Base-by-base conservation (phyloP, 805 yeast genomes). In the Huiozyma sinensis region DNA sequence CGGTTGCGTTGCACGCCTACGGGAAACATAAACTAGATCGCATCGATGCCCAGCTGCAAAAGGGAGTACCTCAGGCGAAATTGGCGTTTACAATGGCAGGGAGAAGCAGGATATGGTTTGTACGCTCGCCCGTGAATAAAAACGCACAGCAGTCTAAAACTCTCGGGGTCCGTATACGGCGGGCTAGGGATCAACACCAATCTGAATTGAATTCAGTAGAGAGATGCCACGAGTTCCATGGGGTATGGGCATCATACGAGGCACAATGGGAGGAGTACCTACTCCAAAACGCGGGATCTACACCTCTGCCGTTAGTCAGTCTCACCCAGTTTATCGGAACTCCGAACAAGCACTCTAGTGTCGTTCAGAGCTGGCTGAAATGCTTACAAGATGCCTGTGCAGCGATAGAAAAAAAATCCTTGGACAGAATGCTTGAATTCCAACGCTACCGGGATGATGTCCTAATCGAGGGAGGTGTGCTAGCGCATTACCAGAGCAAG, bases 261-360 rank as follows among this genome's bases (percentile, higher is more conserved):
- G 63, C 62, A 10, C 38, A 46, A 4, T 62, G 66, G 66, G 66
- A 62, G 43, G 48, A 54, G 17, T 43, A 38, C 27, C 32, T 58
- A 11, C 33, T 8, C 33, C 10, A n/a, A 12, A 11, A 34, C 27
- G 9, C 3, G 13, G 34, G n/a, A n/a, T 10, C n/a, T 32, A 10
- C n/a, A n/a, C 34, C 34, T 32, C n/a, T 4, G 34, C 33, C 33
- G 9, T 11, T 31, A 8, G 37, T 34, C 17, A 4, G 5, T 12
- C 27, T 34, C 17, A 17, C 10, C 12, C 10, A 34, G 12, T 12
- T 13, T 24, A 17, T n/a, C 24, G 12, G 11, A 24, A 8, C 10
- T 24, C 33, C 33, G 33, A 11, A 31, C 11, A 29, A 7, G 13
- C n/a, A 13, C 3, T 12, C 42, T 7, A 3, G 4, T 6, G 30